Base-by-base conservation (phyloP, 2,329 filamentous ascomycete species). In the Chaetomium globosum region DNA sequence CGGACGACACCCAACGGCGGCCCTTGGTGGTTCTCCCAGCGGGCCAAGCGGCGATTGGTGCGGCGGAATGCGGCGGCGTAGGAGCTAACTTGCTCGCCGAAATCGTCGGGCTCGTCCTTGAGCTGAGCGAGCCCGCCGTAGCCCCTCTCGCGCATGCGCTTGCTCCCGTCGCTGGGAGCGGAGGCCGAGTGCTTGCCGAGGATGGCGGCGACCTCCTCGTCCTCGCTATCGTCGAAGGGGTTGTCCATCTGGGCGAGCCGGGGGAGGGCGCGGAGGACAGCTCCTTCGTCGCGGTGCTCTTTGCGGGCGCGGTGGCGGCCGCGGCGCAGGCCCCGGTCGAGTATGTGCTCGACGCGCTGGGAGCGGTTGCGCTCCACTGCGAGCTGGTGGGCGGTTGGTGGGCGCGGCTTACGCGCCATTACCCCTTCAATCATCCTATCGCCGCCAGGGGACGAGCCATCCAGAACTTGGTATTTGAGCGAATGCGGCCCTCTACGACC, bases 351-450 rank as follows among this genome's bases (percentile, higher is more conserved):
- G n/a, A 94, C 91, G 6, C 91, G 87, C 72, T 91, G 87, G 67
- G 87, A 89, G 21, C 91, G 83, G 75, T 93, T 93, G 63, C 88
- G 85, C 75, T 93, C 90, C 1, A 95, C 89, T 0, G 91, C 91
- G 48, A 93, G 80, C 76, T 95, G 91, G 76, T 95, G 91, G 43
- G 90, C 89, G 0, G 91, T 95, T 0, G 92, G 85, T 2, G 91
- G 91, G 1, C 91, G 85, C 9, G 89, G 87, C 73, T 92, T 88
- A 64, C 85, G 80, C 23, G 81, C 80, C 46, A 82, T 79, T n/a
- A 85, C 81, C 16, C 81, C 81, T 64, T 88, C 87, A 16, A 84
- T 80, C 23, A 82, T 77, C 21, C 81, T 80, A 19, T 81, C 80
- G 36, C 79, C 82, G 51, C 80, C 84, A 7, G 87, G 86, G 1